Conservation (phyloP, 2,329 filamentous ascomycete genomes). For the Paraphaeosphaeria sporulosa region DNA sequence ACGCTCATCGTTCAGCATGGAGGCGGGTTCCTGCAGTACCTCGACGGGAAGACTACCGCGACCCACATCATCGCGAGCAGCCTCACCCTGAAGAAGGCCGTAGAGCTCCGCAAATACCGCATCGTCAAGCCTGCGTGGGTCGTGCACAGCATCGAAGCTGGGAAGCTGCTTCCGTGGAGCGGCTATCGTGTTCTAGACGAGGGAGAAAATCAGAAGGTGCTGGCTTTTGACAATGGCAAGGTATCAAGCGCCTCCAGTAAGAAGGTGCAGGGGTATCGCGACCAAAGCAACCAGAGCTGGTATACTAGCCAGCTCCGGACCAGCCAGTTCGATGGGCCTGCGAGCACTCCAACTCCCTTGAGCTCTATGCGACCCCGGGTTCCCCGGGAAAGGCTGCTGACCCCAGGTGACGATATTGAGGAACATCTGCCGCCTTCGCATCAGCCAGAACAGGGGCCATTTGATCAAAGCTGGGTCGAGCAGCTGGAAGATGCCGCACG, state of each 20-base stretch:
- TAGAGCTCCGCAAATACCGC: constrained; percentile 86
- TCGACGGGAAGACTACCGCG: constrained; percentile 92
- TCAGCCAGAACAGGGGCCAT: constrained; percentile 38
- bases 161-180: constrained; percentile 84
- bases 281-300: constrained; percentile 83
- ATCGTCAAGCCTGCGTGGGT: constrained; percentile 97
- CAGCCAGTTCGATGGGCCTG: constrained; percentile 28
- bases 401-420: constrained; percentile 38
- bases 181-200: constrained; percentile 86
- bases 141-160: constrained; percentile 84
- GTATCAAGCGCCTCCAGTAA: constrained; percentile 72
- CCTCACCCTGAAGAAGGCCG: constrained; percentile 88
- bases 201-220: constrained; percentile 79
- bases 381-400: constrained; percentile 33
- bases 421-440: constrained; percentile 42
- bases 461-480: constrained; percentile 35
- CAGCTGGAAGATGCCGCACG: constrained; percentile 8
- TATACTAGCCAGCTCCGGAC: constrained; percentile 75
- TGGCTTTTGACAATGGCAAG: constrained; percentile 69
- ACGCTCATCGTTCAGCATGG: constrained; percentile 88
- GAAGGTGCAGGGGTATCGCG: constrained; percentile 72
- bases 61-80: constrained; percentile 95
- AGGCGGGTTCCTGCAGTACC: constrained; percentile 92
- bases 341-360: constrained; percentile 37
- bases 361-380: constrained; percentile 32